A percentile compares a stretch with the other conserved stretches of the same genome.
Conservation (phyloP, 306 rosid genomes). For the Herpetospermum pedunculosum region DNA sequence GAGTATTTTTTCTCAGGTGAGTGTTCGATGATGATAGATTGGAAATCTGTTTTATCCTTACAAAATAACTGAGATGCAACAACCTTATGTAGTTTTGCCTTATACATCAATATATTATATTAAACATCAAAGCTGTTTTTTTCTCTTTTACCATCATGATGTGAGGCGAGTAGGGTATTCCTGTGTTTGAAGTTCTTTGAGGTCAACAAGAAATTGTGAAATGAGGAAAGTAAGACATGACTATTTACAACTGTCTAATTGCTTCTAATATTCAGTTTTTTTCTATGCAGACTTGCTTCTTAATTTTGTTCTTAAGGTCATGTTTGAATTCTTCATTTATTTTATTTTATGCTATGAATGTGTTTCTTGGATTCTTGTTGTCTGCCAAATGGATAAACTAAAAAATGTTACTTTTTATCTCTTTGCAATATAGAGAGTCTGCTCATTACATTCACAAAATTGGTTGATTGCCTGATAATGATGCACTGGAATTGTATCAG, state of each 20-base stretch:
- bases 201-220: background rate
- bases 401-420: background rate
- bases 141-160: background rate
- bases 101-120: background rate
- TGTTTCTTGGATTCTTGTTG: background rate
- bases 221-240: background rate
- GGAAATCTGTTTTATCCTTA: background rate
- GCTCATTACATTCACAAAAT: background rate
- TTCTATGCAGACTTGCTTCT: background rate
- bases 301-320: background rate
- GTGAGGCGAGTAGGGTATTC: background rate
- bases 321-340: background rate
- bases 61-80: background rate
- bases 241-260: background rate
- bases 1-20: constrained; percentile 32
- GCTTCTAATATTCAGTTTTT: background rate
- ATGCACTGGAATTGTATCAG: constrained; percentile 32
- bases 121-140: background rate
- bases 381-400: background rate
- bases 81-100: background rate
- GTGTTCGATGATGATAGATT: constrained; percentile 18
- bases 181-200: background rate
- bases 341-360: background rate
- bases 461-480: constrained; percentile 5
- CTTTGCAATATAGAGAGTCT: background rate